These are phyloP conservation scores for Fusarium sulawesiense DNA, from an alignment of 2,329 filamentous ascomycete genomes.

Conservation along the genomic window DNA sequence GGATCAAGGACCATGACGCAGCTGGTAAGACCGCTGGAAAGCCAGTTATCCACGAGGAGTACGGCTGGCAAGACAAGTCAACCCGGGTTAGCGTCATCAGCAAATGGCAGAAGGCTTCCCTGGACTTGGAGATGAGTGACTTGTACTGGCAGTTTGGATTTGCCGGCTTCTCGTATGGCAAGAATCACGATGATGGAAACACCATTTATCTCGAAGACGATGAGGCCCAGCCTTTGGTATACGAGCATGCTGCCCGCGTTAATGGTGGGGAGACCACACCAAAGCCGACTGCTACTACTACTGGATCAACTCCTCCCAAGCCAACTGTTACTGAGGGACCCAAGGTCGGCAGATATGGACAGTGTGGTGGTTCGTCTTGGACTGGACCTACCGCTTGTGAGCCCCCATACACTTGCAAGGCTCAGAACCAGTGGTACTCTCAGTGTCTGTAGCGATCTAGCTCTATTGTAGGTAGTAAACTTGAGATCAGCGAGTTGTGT, in stretches of 20 bases:
- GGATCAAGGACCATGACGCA: conserved; percentile 65
- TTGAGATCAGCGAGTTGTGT: background rate
- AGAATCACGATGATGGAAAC: conserved; percentile 67
- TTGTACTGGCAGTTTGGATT: conserved; percentile 69
- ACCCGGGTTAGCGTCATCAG: conserved; percentile 59
- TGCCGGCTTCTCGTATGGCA: conserved; percentile 62
- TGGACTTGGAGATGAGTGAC: conserved; percentile 62
- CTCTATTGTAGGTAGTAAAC: background rate
- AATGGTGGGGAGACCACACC: conserved; percentile 39
- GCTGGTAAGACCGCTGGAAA: conserved; percentile 55
- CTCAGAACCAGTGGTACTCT: conserved; percentile 37
- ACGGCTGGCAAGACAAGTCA: conserved; percentile 56
- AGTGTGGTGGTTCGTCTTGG: conserved; percentile 32
- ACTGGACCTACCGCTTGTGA: conserved; percentile 24
- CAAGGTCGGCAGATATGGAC: conserved; percentile 19
- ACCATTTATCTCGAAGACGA: conserved; percentile 66
- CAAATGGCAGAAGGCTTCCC: conserved; percentile 61
- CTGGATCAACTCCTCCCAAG: conserved; percentile 2
- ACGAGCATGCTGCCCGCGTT: conserved; percentile 57
- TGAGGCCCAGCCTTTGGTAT: conserved; percentile 58
- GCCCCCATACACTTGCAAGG: conserved; percentile 23
- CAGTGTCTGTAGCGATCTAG: conserved; percentile 16
- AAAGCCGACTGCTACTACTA: background rate
- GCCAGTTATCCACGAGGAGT: conserved; percentile 58
- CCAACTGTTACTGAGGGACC: conserved; percentile 23